Base-by-base conservation (phyloP, 2,329 filamentous ascomycete species). In the Colletotrichum sp. region DNA sequence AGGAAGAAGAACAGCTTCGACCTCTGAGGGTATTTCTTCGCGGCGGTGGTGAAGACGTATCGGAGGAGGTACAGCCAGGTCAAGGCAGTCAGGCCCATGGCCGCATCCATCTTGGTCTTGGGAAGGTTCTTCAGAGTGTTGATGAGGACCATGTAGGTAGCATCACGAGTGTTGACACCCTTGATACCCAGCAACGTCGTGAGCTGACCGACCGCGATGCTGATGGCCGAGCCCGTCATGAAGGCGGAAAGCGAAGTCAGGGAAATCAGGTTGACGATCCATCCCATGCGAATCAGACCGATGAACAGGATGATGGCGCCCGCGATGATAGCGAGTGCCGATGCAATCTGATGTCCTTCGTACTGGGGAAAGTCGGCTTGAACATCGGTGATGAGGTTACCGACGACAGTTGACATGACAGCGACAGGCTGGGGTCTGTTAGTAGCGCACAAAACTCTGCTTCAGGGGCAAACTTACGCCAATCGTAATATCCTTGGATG, bases 401-500 rank as follows among this genome's bases (percentile, higher is more conserved):
- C 97, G 4, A 95, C 94, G 18, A 99, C 90, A 5, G 95, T 97
- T 2, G 96, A 98, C 90, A 98, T 94, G 79, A 98, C 97, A 48
- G 97, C 97, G 65, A 98, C 97, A 36, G 96, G 96, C 93, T 95
- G 58, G 10, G 43, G 64, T 61, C 48, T 65, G 77, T 78, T 34
- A 79, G 73, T 32, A 55, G 30, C 12, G 30, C 6, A 16, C 30
- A 30, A 3, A 7, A 12, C 3, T 32, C 10, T 56, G 28, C 62
- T 8, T 9, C n/a, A n/a, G 28, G 34, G 73, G 74, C 65, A 6
- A 3, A 90, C 93, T 86, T 88, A 95, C 94, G 18, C 96, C 96
- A 72, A 98, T 98, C 12, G 96, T 98, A 81, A 99, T 98, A 84
- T 99, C 96, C 83, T 98, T 99, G 16, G 96, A 98, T 0, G 97